Conservation (phyloP, 495 filamentous ascomycete genomes). For the Aspergillus saccharolyticus region DNA sequence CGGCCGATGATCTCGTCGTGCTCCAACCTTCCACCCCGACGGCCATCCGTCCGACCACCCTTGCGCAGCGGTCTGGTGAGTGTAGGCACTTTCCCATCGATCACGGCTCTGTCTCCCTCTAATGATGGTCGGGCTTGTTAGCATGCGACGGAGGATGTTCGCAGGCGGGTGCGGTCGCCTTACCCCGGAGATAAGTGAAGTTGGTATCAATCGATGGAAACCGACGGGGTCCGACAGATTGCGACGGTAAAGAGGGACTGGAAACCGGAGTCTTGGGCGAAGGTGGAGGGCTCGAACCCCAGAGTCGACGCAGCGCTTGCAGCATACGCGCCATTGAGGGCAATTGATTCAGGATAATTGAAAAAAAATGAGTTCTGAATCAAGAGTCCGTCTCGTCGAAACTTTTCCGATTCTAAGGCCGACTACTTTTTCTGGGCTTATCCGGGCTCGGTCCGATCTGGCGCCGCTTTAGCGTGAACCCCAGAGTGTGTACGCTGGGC, state of each 20-base stretch:
- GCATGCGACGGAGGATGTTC: not conserved
- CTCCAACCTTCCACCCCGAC: slow-evolving; percentile 41
- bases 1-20: slow-evolving; percentile 64
- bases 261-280: not conserved
- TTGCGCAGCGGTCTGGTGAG: slow-evolving; percentile 48
- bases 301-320: slow-evolving; percentile 30
- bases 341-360: not conserved
- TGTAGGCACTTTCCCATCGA: slow-evolving; percentile 46
- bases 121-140: slow-evolving; percentile 2
- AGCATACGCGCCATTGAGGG: slow-evolving; percentile 36
- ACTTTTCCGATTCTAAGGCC: not conserved
- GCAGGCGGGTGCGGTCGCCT: slow-evolving; percentile 6
- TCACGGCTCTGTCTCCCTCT: slow-evolving; percentile 57
- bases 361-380: not conserved
- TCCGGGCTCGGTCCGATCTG: not conserved
- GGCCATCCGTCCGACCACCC: slow-evolving; percentile 41
- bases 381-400: not conserved
- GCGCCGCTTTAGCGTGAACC: not conserved
- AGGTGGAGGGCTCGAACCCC: slow-evolving; percentile 23
- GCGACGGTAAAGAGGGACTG: not conserved
- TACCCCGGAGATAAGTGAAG: slow-evolving; percentile 40
- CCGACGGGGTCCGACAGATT: slow-evolving; percentile 8
- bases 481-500: too few species aligned
- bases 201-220: slow-evolving; percentile 36
- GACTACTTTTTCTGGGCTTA: not conserved